Evolutionary conservation across 495 filamentous ascomycete genomes (phyloP).

Genomic region (Penicillium crystallinum): DNA sequence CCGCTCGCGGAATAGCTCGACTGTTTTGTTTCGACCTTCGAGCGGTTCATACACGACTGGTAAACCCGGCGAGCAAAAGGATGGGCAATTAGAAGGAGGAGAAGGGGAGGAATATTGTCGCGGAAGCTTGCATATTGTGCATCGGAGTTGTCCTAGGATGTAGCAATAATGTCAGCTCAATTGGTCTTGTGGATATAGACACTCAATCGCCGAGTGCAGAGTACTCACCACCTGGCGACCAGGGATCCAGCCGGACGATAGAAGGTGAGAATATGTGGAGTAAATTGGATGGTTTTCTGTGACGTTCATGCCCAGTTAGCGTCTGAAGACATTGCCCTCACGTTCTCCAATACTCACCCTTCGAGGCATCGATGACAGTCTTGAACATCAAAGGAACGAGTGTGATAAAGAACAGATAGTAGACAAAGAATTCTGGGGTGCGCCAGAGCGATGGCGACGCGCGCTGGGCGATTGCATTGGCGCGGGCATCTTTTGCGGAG

Average conservation of each 20-base stretch:
- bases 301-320: slow-evolving; percentile 43
- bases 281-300: slow-evolving; percentile 86
- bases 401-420: slow-evolving; percentile 65
- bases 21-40: slow-evolving; percentile 5
- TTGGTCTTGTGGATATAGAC: not conserved
- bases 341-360: slow-evolving; percentile 48
- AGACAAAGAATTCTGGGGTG: slow-evolving; percentile 80
- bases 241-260: slow-evolving; percentile 88
- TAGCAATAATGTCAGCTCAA: slow-evolving; percentile 7
- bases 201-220: not conserved
- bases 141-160: slow-evolving; percentile 77
- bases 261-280: slow-evolving; percentile 59
- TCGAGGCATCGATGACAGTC: slow-evolving; percentile 76
- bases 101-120: slow-evolving; percentile 77
- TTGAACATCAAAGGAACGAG: slow-evolving; percentile 88
- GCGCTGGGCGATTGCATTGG: slow-evolving; percentile 40
- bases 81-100: slow-evolving; percentile 64
- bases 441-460: slow-evolving; percentile 66
- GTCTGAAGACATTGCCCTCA: not conserved
- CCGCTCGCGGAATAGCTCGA: slow-evolving; percentile 29
- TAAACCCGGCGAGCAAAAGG: slow-evolving; percentile 71
- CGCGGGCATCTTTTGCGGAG: slow-evolving; percentile 40
- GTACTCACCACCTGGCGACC: slow-evolving; percentile 78
- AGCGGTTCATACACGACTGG: slow-evolving; percentile 36
- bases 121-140: slow-evolving; percentile 83